Conservation (phyloP, 148 eudicot species). For the Arbutus unedo region DNA sequence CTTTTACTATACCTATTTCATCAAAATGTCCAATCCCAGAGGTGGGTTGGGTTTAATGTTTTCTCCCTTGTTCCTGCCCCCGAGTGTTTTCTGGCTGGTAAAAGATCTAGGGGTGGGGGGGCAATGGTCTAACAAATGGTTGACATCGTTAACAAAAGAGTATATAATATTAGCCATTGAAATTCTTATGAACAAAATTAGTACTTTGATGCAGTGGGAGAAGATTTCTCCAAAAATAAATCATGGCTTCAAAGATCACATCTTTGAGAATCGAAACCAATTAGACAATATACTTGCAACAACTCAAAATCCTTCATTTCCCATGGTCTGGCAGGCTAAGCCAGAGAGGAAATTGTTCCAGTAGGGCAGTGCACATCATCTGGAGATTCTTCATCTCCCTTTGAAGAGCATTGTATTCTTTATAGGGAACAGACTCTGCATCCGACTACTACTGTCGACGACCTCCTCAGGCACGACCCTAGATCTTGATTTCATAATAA, state of each 20-base stretch:
- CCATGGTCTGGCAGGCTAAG: too few species aligned
- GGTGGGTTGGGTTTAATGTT: not conserved
- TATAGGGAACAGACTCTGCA: too few species aligned
- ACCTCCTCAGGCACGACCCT: too few species aligned
- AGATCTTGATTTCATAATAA: too few species aligned
- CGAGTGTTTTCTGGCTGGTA: not conserved
- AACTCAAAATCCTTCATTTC: not conserved
- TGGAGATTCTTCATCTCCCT: too few species aligned
- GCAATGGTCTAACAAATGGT: not conserved
- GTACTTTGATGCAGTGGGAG: not conserved
- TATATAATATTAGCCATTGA: not conserved
- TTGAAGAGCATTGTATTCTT: too few species aligned
- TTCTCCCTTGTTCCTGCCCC: not conserved
- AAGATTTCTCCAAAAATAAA: not conserved
- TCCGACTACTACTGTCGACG: too few species aligned
- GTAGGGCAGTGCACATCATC: too few species aligned
- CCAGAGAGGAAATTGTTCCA: too few species aligned
- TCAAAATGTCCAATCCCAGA: too few species aligned
- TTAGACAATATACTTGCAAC: not conserved
- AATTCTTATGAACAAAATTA: not conserved
- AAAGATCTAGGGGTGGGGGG: not conserved
- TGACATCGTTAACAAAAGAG: not conserved
- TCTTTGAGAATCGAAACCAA: not conserved
- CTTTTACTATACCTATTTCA: too few species aligned
- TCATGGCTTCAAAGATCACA: not conserved